Percentiles rank a stretch among this genome's conserved stretches.
Conservation (phyloP, 2,329 filamentous ascomycete genomes). For the Cercospora citrullina region DNA sequence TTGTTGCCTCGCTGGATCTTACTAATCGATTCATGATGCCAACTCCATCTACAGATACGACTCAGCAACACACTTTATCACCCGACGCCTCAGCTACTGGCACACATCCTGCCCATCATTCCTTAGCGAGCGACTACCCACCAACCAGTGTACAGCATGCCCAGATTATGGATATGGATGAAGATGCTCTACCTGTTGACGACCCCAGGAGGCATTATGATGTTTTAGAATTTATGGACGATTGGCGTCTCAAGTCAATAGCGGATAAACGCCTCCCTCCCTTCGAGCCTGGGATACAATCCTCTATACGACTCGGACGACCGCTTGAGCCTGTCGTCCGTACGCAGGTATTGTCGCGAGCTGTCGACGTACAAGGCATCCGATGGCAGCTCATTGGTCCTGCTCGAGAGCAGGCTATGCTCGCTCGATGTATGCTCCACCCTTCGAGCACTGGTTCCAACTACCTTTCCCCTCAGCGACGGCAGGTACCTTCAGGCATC, state of each 20-base stretch:
- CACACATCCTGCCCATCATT: neutral
- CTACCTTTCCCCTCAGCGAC: constrained; percentile 1
- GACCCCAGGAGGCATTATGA: constrained; percentile 35
- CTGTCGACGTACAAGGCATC: constrained; percentile 41
- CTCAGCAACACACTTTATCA: neutral
- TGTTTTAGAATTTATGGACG: constrained; percentile 36
- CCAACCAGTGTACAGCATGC: neutral
- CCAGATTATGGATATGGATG: constrained; percentile 22
- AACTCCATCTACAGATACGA: neutral
- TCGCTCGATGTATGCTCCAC: constrained; percentile 36
- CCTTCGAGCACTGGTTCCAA: constrained; percentile 19
- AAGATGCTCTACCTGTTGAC: constrained; percentile 33
- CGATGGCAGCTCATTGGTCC: constrained; percentile 37
- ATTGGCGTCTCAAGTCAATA: constrained; percentile 33
- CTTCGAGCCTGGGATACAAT: constrained; percentile 27
- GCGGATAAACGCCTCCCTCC: constrained; percentile 23
- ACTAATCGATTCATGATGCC: neutral
- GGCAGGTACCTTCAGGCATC: constrained; percentile 1
- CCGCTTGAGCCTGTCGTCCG: constrained; percentile 24
- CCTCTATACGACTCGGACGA: constrained; percentile 22
- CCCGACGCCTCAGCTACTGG: neutral
- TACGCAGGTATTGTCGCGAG: constrained; percentile 19
- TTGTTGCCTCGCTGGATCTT: neutral
- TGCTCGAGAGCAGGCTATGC: constrained; percentile 31
- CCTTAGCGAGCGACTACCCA: neutral